Conservation (phyloP, 2,329 filamentous ascomycete species). For the Cladosporium sp. region DNA sequence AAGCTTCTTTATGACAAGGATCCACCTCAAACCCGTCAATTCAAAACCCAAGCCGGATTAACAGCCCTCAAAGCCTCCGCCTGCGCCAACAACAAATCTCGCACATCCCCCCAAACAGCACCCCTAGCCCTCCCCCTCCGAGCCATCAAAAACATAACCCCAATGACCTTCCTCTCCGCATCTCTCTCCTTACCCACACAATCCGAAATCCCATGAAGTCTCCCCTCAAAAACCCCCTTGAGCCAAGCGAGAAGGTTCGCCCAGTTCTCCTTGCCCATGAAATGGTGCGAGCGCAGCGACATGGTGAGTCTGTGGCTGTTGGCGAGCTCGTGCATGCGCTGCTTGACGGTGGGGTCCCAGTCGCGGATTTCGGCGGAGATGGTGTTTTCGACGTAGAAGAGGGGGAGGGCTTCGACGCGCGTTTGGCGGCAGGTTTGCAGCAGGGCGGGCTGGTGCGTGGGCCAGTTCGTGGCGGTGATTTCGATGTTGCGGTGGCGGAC, state of each 20-base stretch:
- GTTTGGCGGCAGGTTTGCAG: not conserved
- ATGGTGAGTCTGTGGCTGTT: not conserved
- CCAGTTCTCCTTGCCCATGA: slow-evolving; percentile 1
- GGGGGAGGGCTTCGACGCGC: not conserved
- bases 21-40: no score
- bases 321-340: not conserved
- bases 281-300: not conserved
- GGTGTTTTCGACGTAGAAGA: slow-evolving; percentile 8
- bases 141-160: not conserved
- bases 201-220: not conserved
- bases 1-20: no score
- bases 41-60: not conserved
- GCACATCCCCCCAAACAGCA: not conserved
- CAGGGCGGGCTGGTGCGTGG: slow-evolving; percentile 2
- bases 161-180: not conserved
- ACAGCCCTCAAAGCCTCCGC: not conserved
- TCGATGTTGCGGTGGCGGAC: not conserved
- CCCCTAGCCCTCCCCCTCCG: not conserved
- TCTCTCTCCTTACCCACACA: not conserved
- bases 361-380: slow-evolving; percentile 1
- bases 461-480: not conserved
- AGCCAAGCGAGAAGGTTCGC: not conserved
- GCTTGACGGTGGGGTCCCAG: not conserved
- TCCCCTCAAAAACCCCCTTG: not conserved
- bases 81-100: not conserved